Evolutionary conservation across 208 protist genomes (phyloP), one percentile per base, ranked within the genome.

Genomic region (Trypanosoma melophagium): DNA sequence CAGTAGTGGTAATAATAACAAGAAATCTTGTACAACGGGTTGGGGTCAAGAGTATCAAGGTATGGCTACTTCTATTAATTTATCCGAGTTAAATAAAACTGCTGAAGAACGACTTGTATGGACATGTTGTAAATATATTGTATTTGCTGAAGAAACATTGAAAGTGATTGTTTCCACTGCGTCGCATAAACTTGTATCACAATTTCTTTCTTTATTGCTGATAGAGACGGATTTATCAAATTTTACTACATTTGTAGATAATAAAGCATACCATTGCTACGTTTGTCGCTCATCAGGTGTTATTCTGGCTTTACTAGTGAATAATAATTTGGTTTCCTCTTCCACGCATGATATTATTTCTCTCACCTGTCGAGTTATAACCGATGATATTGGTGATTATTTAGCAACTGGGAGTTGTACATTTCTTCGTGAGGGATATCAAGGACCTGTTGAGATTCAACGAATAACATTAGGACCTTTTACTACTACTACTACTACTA

Each of bases 1-100:
- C 17, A 40, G 22, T 28, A 59, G 25, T 42, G 21, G 14, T n/a
- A 25, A 22, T 31, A 13, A 22, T 51, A 21, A n/a, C 35, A 47
- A 54, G 24, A 42, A 44, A 31, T 22, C 22, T 7, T 35, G 45
- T 50, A 65, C 40, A 16, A 25, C 31, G 21, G 60, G 69, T n/a
- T 68, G 69, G 69, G 69, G 61, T 41, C 12, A 49, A 12, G 69
- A 74, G 44, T 56, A 66, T 47, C 17, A 41, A 22, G 60, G 69
- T 38, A 14, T 68, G 8, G 16, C 35, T 28, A n/a, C 12, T 28
- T 14, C 35, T 13, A 61, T 10, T 14, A 21, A n/a, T 24, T 1
- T 17, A 24, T 10, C 47, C 0, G 22, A 25, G 1, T 4, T 60
- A 21, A 35, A 28, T 17, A 41, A 66, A 41, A n/a, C 19, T 35